Evolutionary conservation across 345 rosid species (phyloP), one percentile per base, ranked within the genome.

Genomic region (Alliaria petiolata): DNA sequence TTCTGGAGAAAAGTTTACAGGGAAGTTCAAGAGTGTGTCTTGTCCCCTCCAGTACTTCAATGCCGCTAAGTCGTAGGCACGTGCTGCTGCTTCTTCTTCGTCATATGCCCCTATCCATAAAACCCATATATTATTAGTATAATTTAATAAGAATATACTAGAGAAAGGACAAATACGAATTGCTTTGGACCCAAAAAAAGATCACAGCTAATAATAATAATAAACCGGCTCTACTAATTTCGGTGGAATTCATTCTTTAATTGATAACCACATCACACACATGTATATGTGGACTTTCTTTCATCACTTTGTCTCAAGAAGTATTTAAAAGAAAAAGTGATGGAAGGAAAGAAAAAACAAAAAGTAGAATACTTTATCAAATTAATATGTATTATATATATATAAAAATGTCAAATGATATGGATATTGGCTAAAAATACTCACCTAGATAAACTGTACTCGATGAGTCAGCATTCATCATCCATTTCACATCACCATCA

Each of bases 41-140:
- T 47, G 89, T 54, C 97, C 97, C 97, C n/a, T n/a, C n/a, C 99
- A 95, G 30, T 88, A 95, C 73, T 89, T 95, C 69, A 95, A 76
- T 76, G 99, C 99, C 6, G 99, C 97, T 78, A 95, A 81, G 83
- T 95, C 99, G 76, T 91, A 89, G 10, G 97, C 93, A 81, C 82
- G 99, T 72, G 97, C 99, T 0, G 95, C 99, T 8, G 95, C 89
- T 77, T 77, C 91, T 82, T 95, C 97, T 53, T 91, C 85, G 45
- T 95, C 92, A 64, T 95, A 91, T 33, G 97, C 97, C 14, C 99
- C 99, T 91, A 71, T 77, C 73, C 80, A 63, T 47, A 55, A 58
- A 66, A 40, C 66, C 67, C 53, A 49, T 20, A 54, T 54, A 33
- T 47, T 47, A 50, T 17, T 9, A 2, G 4, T 28, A 3, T 28